Base-by-base conservation (phyloP, 140 eudicot species). In the Bidens hawaiensis region DNA sequence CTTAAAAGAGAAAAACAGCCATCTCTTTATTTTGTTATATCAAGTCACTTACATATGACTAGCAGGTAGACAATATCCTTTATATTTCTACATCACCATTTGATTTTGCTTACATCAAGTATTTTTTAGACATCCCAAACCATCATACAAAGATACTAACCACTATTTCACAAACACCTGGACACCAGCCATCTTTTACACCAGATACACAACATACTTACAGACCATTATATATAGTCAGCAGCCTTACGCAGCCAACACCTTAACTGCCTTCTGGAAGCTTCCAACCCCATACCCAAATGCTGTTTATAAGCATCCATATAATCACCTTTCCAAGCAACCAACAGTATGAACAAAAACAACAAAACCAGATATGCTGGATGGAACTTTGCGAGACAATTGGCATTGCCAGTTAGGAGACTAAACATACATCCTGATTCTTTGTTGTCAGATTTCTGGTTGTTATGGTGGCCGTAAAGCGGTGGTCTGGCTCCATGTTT, bases 221-320 rank as follows among this genome's bases (percentile, higher is more conserved):
- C 53, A 13, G 17, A 49, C 67, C 19, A 23, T 56, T 58, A 74
- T 36, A 66, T 38, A 66, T 49, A 47, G 18, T 74, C 69, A 0
- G 69, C 64, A 38, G 58, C 74, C 42, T 58, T 66, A 48, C 19
- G 63, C 18, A 74, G 74, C 78, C 74, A 74, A 38, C 49, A n/a
- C 50, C 16, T 48, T 19, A 74, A 16, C 62, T 67, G 69, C 58
- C 58, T 41, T 24, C 25, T 59, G 8, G 25, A 21, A 13, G 4
- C 63, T 51, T 71, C 70, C 58, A 36, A 13, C n/a, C 48, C 23
- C 16, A 5, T 51, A 70, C 65, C 73, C 55, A 42, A 6, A 6
- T 43, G 34, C 45, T 57, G 58, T 25, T 22, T 69, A n/a, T n/a
- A n/a, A 34, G 22, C 23, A 58, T n/a, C 27, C 9, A 30, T 6